Evolutionary conservation across 75 land plant genomes (phyloP).

Genomic region (Adiantum capillusveneris): DNA sequence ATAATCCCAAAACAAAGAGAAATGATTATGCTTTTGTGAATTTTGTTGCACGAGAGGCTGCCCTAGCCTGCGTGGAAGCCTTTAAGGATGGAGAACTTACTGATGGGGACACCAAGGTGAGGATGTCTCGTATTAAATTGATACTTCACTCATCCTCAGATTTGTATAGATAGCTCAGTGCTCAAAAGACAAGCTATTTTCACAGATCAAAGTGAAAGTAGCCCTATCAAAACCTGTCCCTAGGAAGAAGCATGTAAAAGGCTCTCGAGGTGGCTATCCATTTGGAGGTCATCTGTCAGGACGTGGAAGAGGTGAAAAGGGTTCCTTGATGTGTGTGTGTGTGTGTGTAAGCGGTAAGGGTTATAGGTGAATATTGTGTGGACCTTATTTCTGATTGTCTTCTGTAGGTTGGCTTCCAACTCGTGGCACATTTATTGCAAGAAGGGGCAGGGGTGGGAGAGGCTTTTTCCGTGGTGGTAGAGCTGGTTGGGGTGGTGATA

Average conservation of each 20-base stretch:
- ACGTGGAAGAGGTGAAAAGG: slow-evolving; percentile 16
- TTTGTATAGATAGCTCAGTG: neutral
- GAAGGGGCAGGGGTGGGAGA: slow-evolving; percentile 9
- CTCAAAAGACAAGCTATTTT: neutral
- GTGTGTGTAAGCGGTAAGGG: neutral
- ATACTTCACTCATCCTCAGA: neutral
- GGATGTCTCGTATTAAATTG: no score
- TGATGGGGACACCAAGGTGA: slow-evolving; percentile 81
- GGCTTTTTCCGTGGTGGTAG: slow-evolving; percentile 5
- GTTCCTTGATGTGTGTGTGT: neutral
- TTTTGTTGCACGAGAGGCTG: slow-evolving; percentile 74
- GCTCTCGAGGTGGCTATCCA: slow-evolving; percentile 39
- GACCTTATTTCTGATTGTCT: neutral
- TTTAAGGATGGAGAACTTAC: slow-evolving; percentile 58
- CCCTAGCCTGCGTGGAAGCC: slow-evolving; percentile 69
- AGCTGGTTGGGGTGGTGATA: slow-evolving; percentile 6
- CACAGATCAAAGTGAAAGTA: slow-evolving; percentile 74
- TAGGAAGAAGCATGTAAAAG: slow-evolving; percentile 46
- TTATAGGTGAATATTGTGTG: neutral
- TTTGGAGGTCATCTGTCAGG: slow-evolving; percentile 20
- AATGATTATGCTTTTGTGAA: slow-evolving; percentile 92
- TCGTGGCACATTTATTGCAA: neutral
- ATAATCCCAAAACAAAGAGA: slow-evolving; percentile 72
- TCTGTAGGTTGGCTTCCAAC: neutral
- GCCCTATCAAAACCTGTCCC: slow-evolving; percentile 72